Base-by-base conservation (phyloP, 192 early-diverging fungal genomes). In the Paraglomus brasilianum region DNA sequence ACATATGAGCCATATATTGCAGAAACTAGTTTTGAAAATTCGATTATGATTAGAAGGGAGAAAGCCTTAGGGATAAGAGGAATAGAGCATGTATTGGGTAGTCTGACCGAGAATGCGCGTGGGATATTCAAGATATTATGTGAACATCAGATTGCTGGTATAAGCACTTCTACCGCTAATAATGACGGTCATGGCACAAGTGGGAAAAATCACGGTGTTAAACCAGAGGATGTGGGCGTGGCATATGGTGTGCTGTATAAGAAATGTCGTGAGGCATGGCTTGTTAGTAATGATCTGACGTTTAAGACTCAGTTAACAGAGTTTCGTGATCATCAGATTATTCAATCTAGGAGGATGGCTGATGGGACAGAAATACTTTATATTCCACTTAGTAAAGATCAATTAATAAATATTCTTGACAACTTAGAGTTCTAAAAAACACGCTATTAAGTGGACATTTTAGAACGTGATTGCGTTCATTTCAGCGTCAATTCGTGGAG, bases 261-360 rank as follows among this genome's bases (percentile, higher is more conserved):
- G 17, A 80, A 83, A 30, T 93, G 93, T 51, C 80, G 88, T 38
- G 92, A 96, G 56, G 81, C 84, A 62, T 98, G 96, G 68, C 80
- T 90, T 49, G 92, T 93, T 56, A 88, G 85, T 43, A 93, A 83
- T 68, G 91, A 92, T 22, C 72, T 91, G 55, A 92, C 89, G 0
- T 93, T 98, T 77, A 87, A 89, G 66, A 88, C 93, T n/a, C 91
- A 94, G 74, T 74, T 98, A 59, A 92, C 88, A 2, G 96, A 98
- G 78, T 97, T 96, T 75, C 80, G 86, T 38, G 95, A 97, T 81
- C 96, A 98, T 76, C 80, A 88, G 42, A 88, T 98, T 17, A 90
- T 98, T 10, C 81, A 85, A 43, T 82, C 86, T n/a, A 86, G 78
- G 50, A 71, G 82, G 41, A 76, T 66, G 0, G 51, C 74, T 2